A percentile compares a stretch with the other conserved stretches of the same genome.
These are phyloP conservation scores for Acer campestre DNA, from an alignment of 345 rosid genomes.

Conservation along the genomic window DNA sequence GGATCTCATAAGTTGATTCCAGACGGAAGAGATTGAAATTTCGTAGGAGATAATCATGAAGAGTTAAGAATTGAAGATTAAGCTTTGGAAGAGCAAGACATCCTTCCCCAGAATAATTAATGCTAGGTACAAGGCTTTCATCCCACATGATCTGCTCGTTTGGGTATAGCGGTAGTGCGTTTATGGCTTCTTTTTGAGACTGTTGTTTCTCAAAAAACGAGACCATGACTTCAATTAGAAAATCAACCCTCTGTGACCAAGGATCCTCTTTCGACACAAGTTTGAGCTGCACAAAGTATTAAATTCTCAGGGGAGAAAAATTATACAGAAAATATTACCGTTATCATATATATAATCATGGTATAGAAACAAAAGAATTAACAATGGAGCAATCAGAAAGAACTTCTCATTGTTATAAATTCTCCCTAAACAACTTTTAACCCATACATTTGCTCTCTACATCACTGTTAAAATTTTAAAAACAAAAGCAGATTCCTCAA, in stretches of 20 bases:
- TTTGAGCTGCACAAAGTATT: slow-evolving; percentile 66
- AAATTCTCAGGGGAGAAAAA: slow-evolving; percentile 6
- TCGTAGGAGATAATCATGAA: slow-evolving; percentile 93
- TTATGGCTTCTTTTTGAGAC: slow-evolving; percentile 97
- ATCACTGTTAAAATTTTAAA: neutral
- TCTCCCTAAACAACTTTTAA: neutral
- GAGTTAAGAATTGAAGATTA: slow-evolving; percentile 92
- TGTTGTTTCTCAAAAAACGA: slow-evolving; percentile 90
- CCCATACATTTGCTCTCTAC: neutral
- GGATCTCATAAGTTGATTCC: slow-evolving; percentile 98
- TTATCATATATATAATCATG: neutral
- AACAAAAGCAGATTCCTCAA: neutral
- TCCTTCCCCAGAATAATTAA: slow-evolving; percentile 98
- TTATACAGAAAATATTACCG: neutral
- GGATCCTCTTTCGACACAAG: slow-evolving; percentile 78
- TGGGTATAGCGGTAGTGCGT: slow-evolving; percentile 97
- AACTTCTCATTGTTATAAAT: neutral
- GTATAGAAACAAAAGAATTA: neutral
- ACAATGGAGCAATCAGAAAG: neutral
- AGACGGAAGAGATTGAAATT: slow-evolving; percentile 98
- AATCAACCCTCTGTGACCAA: slow-evolving; percentile 86
- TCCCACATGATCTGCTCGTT: slow-evolving; percentile 99
- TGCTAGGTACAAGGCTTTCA: slow-evolving; percentile 97
- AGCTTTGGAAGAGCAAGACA: slow-evolving; percentile 99
- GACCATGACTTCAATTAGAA: slow-evolving; percentile 91